These are phyloP conservation scores for Lagenaria siceraria DNA, from an alignment of 306 rosid species.

Conservation along the genomic window DNA sequence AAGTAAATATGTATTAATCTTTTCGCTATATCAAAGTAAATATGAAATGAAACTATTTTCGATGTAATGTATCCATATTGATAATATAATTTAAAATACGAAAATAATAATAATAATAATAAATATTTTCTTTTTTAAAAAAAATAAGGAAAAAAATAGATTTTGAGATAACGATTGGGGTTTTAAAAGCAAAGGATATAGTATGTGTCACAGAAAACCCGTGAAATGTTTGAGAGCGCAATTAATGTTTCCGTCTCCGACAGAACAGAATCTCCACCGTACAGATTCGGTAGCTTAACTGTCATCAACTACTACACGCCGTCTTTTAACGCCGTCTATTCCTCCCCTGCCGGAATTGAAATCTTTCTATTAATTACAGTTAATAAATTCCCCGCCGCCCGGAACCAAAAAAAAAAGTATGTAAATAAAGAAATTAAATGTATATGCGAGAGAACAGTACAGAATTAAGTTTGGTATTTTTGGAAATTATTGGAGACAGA, in stretches of 20 bases:
- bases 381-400: slow-evolving; percentile 18
- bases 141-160: too few species aligned
- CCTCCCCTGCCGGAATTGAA: not conserved
- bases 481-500: not conserved
- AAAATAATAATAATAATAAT: too few species aligned
- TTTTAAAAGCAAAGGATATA: not conserved
- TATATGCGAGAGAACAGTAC: not conserved
- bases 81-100: too few species aligned
- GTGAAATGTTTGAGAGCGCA: not conserved
- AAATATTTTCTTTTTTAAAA: too few species aligned
- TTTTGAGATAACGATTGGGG: not conserved
- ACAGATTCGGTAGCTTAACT: slow-evolving; percentile 8
- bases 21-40: too few species aligned
- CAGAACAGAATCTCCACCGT: not conserved
- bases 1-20: too few species aligned
- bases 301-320: slow-evolving; percentile 4
- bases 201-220: not conserved
- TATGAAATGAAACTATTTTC: too few species aligned
- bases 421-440: not conserved
- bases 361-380: slow-evolving; percentile 7
- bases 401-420: not conserved
- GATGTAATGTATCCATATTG: too few species aligned
- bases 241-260: not conserved
- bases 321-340: not conserved
- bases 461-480: not conserved